phyloP scores from a whole-genome alignment of 2,329 filamentous ascomycete species.

The Cladosporium sp. region DNA sequence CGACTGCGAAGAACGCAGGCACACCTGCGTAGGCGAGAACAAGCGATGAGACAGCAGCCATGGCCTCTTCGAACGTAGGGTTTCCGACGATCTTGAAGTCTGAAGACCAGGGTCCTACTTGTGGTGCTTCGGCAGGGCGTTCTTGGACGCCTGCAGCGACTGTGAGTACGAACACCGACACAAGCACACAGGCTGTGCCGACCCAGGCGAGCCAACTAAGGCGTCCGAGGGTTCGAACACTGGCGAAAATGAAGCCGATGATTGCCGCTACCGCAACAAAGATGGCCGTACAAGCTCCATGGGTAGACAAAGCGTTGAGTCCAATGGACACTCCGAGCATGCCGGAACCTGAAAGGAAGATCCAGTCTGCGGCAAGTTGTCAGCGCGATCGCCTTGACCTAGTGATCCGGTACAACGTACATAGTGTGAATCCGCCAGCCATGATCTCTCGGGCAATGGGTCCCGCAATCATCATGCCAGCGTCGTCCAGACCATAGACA shows the following conservation, averaged over 20 bases:
- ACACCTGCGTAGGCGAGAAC: slow-evolving; percentile 58
- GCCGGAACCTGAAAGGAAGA: slow-evolving; percentile 44
- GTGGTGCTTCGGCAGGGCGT: slow-evolving; percentile 60
- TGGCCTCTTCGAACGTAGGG: slow-evolving; percentile 56
- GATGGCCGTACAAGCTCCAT: slow-evolving; percentile 59
- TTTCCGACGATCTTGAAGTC: slow-evolving; percentile 55
- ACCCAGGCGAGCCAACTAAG: slow-evolving; percentile 59
- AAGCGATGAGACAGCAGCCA: slow-evolving; percentile 14
- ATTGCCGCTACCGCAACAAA: slow-evolving; percentile 39
- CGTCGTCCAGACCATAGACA: slow-evolving; percentile 58
- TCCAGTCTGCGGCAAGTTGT: slow-evolving; percentile 18
- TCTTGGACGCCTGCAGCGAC: slow-evolving; percentile 55
- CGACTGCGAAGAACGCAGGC: slow-evolving; percentile 61
- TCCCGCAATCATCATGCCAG: slow-evolving; percentile 55
- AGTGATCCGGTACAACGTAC: slow-evolving; percentile 26
- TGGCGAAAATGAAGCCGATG: slow-evolving; percentile 23
- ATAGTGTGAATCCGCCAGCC: slow-evolving; percentile 41
- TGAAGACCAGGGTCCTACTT: slow-evolving; percentile 58
- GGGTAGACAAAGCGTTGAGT: slow-evolving; percentile 59
- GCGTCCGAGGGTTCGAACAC: slow-evolving; percentile 24
- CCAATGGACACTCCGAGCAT: slow-evolving; percentile 59
- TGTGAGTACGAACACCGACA: slow-evolving; percentile 46
- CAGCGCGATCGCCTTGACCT: background rate
- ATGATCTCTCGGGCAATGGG: slow-evolving; percentile 52
- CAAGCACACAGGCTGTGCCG: slow-evolving; percentile 58